phyloP scores from a whole-genome alignment of 306 rosid species.

The Canavalia ensiformis region DNA sequence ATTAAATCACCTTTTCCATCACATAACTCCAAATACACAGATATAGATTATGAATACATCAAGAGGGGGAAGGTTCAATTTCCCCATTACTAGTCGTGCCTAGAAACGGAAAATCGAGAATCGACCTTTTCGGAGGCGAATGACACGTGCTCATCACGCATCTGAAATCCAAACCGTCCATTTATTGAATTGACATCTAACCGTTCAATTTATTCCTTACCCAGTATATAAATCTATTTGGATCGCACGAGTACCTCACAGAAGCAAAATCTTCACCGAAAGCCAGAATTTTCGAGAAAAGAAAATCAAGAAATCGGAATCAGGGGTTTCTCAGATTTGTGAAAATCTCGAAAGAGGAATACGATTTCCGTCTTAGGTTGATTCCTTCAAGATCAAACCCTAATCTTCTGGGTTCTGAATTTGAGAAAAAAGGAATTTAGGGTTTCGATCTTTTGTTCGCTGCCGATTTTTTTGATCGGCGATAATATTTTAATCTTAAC shows the following conservation, averaged over 20 bases:
- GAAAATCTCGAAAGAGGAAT: constrained; percentile 10
- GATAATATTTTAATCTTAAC: constrained; percentile 9
- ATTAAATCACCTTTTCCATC: too few relatives aligned
- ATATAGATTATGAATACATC: too few relatives aligned
- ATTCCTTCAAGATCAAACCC: constrained; percentile 38
- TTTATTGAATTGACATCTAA: background rate
- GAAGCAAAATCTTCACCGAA: constrained; percentile 25
- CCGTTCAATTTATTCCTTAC: constrained; percentile 31
- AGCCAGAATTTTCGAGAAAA: constrained; percentile 38
- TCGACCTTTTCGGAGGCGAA: background rate
- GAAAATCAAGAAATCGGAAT: constrained; percentile 24
- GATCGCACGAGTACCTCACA: background rate
- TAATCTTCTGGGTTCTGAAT: constrained; percentile 30
- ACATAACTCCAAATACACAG: too few relatives aligned
- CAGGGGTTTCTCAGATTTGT: constrained; percentile 41
- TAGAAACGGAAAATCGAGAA: background rate
- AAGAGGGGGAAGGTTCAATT: too few relatives aligned
- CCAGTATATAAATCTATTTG: constrained; percentile 30
- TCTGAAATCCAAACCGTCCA: constrained; percentile 46
- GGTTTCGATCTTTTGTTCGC: constrained; percentile 53
- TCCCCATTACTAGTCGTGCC: too few relatives aligned
- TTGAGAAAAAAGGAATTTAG: constrained; percentile 45
- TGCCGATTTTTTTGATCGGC: constrained; percentile 47
- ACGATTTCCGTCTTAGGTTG: constrained; percentile 29
- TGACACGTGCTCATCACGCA: constrained; percentile 49